These are phyloP conservation scores for Thraustotheca clavata DNA, from an alignment of 352 stramenopile species.

Conservation along the genomic window DNA sequence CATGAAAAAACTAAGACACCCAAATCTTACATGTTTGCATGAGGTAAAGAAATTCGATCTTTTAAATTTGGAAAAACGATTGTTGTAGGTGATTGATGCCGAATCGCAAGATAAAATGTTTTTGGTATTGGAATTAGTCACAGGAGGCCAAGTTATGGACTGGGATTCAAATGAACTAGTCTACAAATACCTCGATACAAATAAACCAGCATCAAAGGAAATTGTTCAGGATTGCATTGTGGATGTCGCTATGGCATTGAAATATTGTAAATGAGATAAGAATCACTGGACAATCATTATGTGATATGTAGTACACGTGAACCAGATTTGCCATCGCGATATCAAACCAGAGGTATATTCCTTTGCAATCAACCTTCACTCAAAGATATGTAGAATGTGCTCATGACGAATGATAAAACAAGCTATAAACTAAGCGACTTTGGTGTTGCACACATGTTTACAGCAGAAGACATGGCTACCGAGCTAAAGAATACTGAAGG, in stretches of 20 bases:
- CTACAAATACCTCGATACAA: slow-evolving; percentile 34
- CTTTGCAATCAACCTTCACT: too few species aligned
- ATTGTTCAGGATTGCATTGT: slow-evolving; percentile 52
- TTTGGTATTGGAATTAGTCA: slow-evolving; percentile 74
- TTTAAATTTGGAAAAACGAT: not conserved
- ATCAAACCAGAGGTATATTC: slow-evolving; percentile 50
- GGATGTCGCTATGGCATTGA: slow-evolving; percentile 64
- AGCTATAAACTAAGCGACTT: slow-evolving; percentile 77
- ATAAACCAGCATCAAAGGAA: slow-evolving; percentile 29
- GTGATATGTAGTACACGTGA: slow-evolving; percentile 45
- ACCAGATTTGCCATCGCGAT: slow-evolving; percentile 79
- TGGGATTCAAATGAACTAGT: slow-evolving; percentile 67
- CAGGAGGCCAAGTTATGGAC: slow-evolving; percentile 73
- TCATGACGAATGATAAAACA: slow-evolving; percentile 38
- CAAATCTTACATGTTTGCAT: slow-evolving; percentile 57
- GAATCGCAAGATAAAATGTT: slow-evolving; percentile 68
- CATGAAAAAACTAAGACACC: slow-evolving; percentile 73
- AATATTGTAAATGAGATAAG: slow-evolving; percentile 43
- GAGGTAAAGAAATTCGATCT: slow-evolving; percentile 31
- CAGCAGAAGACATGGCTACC: slow-evolving; percentile 29
- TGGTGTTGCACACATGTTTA: slow-evolving; percentile 59
- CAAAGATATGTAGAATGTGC: slow-evolving; percentile 57
- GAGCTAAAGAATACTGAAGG: slow-evolving; percentile 68
- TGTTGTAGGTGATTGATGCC: slow-evolving; percentile 68
- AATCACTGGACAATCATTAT: not conserved